phyloP scores from a whole-genome alignment of 495 filamentous ascomycete genomes.

The Penicillium nucicola region DNA sequence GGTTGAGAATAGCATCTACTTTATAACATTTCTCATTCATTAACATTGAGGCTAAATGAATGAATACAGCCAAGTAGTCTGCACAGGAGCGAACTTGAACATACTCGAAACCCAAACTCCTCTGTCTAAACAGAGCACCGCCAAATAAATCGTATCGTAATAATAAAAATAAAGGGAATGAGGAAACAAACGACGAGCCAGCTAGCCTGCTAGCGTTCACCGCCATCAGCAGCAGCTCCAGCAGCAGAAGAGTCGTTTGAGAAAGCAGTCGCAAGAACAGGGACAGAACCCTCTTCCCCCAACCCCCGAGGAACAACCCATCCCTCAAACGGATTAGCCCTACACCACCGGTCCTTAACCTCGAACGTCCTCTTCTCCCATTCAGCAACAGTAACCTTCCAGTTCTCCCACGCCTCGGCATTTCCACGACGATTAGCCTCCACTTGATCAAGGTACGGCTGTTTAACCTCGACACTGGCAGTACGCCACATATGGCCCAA shows the following conservation, averaged over 20 bases:
- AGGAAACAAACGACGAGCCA: too few relatives aligned
- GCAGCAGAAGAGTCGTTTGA: neutral
- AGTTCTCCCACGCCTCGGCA: constrained; percentile 53
- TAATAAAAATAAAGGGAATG: too few relatives aligned
- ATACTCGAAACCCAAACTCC: neutral
- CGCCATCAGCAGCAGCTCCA: neutral
- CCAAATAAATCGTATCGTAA: neutral
- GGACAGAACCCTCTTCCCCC: neutral
- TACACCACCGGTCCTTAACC: constrained; percentile 61
- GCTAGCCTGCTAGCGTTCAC: too few relatives aligned
- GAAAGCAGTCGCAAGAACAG: constrained; percentile 4
- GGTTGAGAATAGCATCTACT: too few relatives aligned
- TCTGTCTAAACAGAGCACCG: neutral
- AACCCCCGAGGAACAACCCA: constrained; percentile 20
- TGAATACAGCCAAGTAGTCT: constrained; percentile 1
- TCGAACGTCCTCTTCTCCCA: constrained; percentile 67
- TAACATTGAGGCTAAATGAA: constrained; percentile 1
- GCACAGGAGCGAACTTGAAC: neutral
- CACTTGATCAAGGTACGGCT: constrained; percentile 71
- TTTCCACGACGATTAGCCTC: constrained; percentile 63
- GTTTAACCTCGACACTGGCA: constrained; percentile 60
- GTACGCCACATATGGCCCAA: constrained; percentile 88
- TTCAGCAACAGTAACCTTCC: constrained; percentile 52
- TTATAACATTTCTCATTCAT: neutral
- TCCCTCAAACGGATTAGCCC: constrained; percentile 50